Evolutionary conservation across 2,329 filamentous ascomycete genomes (phyloP).

Genomic region (Alternaria consortialis): DNA sequence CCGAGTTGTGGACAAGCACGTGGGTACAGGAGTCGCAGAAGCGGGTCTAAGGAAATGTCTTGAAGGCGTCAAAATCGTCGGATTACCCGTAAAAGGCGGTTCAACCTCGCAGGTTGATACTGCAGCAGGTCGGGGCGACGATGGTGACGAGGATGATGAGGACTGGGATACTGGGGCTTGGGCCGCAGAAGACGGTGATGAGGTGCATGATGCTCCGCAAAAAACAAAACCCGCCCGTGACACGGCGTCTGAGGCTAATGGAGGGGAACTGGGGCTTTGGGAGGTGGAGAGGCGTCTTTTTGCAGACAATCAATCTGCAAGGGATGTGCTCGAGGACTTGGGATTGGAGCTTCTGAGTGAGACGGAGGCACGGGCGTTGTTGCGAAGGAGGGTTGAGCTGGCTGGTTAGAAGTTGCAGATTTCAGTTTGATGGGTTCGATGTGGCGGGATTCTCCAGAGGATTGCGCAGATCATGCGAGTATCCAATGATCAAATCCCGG

Average conservation of each 20-base stretch:
- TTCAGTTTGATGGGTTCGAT: not conserved
- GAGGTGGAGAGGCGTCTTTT: slow-evolving; percentile 59
- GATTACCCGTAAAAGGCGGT: slow-evolving; percentile 63
- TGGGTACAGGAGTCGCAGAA: slow-evolving; percentile 63
- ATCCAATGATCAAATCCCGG: not conserved
- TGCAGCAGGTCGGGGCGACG: slow-evolving; percentile 10
- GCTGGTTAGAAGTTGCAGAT: slow-evolving; percentile 28
- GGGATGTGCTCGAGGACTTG: slow-evolving; percentile 67
- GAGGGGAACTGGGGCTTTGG: slow-evolving; percentile 48
- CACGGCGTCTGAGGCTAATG: slow-evolving; percentile 17
- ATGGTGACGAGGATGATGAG: slow-evolving; percentile 25
- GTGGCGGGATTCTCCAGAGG: not conserved
- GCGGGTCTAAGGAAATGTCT: slow-evolving; percentile 68
- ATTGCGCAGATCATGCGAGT: slow-evolving; percentile 19
- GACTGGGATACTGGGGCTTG: slow-evolving; percentile 42
- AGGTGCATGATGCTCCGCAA: slow-evolving; percentile 19
- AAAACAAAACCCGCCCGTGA: slow-evolving; percentile 24
- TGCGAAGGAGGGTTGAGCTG: slow-evolving; percentile 72
- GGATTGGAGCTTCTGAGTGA: slow-evolving; percentile 69
- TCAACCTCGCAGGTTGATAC: slow-evolving; percentile 29
- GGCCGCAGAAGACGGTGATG: slow-evolving; percentile 47
- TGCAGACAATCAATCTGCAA: slow-evolving; percentile 57
- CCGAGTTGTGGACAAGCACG: slow-evolving; percentile 71
- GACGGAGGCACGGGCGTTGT: slow-evolving; percentile 70
- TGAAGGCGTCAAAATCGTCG: slow-evolving; percentile 73